phyloP scores from a whole-genome alignment of 2,329 filamentous ascomycete genomes.

The Aspergillus hiratsukae region DNA sequence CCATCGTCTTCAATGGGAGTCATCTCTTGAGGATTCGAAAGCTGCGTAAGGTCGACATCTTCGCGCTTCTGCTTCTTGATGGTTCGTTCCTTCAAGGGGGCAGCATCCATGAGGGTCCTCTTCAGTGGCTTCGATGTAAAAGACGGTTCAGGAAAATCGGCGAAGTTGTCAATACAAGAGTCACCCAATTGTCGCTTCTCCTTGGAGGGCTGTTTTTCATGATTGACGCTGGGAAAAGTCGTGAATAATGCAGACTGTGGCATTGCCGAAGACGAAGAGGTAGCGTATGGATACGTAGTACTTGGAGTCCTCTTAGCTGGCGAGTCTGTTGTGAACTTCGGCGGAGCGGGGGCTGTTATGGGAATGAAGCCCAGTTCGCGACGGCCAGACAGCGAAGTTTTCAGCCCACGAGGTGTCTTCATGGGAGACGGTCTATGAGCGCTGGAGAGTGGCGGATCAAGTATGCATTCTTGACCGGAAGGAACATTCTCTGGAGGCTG shows the following conservation, averaged over 20 bases:
- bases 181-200: slow-evolving; percentile 41
- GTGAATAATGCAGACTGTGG: slow-evolving; percentile 47
- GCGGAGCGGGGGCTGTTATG: slow-evolving; percentile 45
- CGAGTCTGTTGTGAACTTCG: slow-evolving; percentile 45
- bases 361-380: slow-evolving; percentile 61
- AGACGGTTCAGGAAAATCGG: slow-evolving; percentile 45
- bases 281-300: slow-evolving; percentile 21
- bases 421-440: slow-evolving; percentile 61
- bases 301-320: slow-evolving; percentile 43
- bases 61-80: slow-evolving; percentile 66
- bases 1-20: slow-evolving; percentile 79
- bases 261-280: slow-evolving; percentile 26
- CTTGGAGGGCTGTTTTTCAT: slow-evolving; percentile 42
- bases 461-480: slow-evolving; percentile 58
- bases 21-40: slow-evolving; percentile 75
- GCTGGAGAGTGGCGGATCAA: slow-evolving; percentile 56
- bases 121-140: slow-evolving; percentile 47
- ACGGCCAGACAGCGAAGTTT: slow-evolving; percentile 54
- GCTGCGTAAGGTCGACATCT: slow-evolving; percentile 44
- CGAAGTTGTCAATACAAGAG: slow-evolving; percentile 41
- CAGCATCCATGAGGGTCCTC: slow-evolving; percentile 66
- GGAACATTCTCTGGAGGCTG: slow-evolving; percentile 36
- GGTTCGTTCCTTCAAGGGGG: slow-evolving; percentile 65
- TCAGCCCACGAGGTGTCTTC: slow-evolving; percentile 56
- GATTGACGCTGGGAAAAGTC: slow-evolving; percentile 43